Conservation (phyloP, 2,329 filamentous ascomycete genomes). For the Grosmannia huntii region DNA sequence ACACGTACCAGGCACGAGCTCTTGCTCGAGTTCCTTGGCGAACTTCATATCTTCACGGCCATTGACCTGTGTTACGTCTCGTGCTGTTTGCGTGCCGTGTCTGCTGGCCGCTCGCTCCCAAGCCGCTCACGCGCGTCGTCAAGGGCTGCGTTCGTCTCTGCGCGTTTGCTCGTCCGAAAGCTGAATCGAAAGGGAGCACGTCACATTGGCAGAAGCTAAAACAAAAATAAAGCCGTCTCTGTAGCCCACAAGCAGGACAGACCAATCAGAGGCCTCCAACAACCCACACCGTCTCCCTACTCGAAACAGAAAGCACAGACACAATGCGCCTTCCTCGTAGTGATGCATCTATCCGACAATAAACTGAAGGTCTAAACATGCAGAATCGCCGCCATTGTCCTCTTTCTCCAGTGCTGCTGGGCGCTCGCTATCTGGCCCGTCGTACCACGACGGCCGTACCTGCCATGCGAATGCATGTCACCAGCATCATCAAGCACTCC, state of each 20-base stretch:
- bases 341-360: not conserved
- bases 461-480: not conserved
- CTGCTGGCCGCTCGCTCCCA: not conserved
- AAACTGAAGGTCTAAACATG: not conserved
- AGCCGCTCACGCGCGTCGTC: not conserved
- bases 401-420: not conserved
- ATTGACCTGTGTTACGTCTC: not conserved
- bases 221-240: not conserved
- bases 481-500: not conserved
- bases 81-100: not conserved
- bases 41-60: constrained; percentile 40
- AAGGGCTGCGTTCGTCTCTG: not conserved
- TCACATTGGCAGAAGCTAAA: not conserved
- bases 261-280: not conserved
- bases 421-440: not conserved
- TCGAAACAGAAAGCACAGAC: too few species aligned
- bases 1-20: constrained; percentile 61
- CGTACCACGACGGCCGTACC: not conserved
- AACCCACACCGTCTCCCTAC: not conserved
- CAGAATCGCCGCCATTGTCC: not conserved
- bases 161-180: not conserved
- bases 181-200: not conserved
- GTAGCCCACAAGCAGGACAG: not conserved
- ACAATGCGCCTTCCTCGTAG: not conserved
- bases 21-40: constrained; percentile 69